Conservation (phyloP, 1,284 basidiomycete genomes). For the Agaricales sp. region DNA sequence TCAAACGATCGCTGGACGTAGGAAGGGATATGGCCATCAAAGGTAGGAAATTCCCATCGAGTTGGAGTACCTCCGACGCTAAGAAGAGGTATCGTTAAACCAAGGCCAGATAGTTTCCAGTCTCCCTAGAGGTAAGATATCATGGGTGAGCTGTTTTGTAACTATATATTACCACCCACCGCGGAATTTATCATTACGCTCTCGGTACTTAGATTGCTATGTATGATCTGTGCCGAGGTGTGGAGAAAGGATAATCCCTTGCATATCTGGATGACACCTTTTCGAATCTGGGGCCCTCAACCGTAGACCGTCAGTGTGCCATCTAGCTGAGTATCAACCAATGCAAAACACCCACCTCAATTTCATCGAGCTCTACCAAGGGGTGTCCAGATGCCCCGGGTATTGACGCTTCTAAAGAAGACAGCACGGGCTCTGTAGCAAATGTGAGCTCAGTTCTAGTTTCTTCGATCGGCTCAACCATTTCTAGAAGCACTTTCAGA, state of each 20-base stretch:
- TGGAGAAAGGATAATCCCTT: slow-evolving; percentile 93
- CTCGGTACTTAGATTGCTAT: slow-evolving; percentile 85
- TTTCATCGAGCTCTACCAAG: slow-evolving; percentile 74
- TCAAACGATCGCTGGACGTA: slow-evolving; percentile 91
- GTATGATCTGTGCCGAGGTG: slow-evolving; percentile 82
- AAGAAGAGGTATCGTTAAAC: slow-evolving; percentile 74
- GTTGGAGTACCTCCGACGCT: slow-evolving; percentile 64
- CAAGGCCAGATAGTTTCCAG: slow-evolving; percentile 94
- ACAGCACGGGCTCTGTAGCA: slow-evolving; percentile 84
- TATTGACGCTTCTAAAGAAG: slow-evolving; percentile 69
- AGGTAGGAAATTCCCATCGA: slow-evolving; percentile 84
- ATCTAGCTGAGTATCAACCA: slow-evolving; percentile 2
- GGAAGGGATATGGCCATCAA: slow-evolving; percentile 70
- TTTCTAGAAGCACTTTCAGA: too few species aligned
- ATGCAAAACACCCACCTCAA: slow-evolving; percentile 52
- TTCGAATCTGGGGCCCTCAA: slow-evolving; percentile 70
- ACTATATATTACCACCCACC: too few species aligned
- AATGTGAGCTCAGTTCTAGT: slow-evolving; percentile 83
- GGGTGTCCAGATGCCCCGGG: slow-evolving; percentile 47
- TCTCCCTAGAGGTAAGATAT: slow-evolving; percentile 69
- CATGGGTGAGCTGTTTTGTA: slow-evolving; percentile 5
- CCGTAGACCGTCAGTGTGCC: slow-evolving; percentile 6
- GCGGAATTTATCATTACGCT: slow-evolving; percentile 81
- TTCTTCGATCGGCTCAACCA: slow-evolving; percentile 98
- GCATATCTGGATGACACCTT: slow-evolving; percentile 89